A percentile compares a stretch with the other conserved stretches of the same genome.
Conservation (phyloP, 768 basidiomycete species). For the Heimioporus sp. region DNA sequence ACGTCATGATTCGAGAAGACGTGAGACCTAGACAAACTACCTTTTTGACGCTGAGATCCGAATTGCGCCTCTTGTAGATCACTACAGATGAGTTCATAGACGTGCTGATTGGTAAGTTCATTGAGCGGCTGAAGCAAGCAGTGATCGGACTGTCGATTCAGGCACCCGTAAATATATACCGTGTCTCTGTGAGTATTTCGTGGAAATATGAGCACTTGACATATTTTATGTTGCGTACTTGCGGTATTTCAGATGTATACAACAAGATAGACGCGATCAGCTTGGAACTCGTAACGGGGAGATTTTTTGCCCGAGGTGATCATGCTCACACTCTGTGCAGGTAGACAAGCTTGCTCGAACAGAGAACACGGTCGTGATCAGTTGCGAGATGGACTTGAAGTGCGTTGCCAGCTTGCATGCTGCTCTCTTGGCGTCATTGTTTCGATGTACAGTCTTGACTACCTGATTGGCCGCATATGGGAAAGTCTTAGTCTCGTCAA, state of each 20-base stretch:
- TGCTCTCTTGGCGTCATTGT: background rate
- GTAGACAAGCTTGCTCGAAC: constrained; percentile 81
- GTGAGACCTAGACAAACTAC: constrained; percentile 38
- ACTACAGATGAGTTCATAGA: constrained; percentile 97
- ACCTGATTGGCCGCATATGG: constrained; percentile 77
- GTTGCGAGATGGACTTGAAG: constrained; percentile 94
- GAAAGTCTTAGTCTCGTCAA: constrained; percentile 79
- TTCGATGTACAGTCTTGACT: constrained; percentile 51
- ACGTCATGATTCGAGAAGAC: constrained; percentile 98
- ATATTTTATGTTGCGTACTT: background rate
- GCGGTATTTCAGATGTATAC: constrained; percentile 81
- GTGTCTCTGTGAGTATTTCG: constrained; percentile 67
- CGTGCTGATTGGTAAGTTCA: constrained; percentile 77
- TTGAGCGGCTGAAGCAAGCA: background rate
- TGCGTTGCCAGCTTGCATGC: constrained; percentile 30
- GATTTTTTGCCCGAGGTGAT: background rate
- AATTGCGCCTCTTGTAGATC: constrained; percentile 51
- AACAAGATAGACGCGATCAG: constrained; percentile 95
- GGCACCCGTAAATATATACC: constrained; percentile 94
- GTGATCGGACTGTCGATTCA: constrained; percentile 25
- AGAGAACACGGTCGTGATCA: constrained; percentile 89
- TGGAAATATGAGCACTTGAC: background rate
- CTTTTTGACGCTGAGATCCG: constrained; percentile 1
- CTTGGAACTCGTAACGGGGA: constrained; percentile 52
- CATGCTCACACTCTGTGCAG: constrained; percentile 13